Conservation (phyloP, 371 early-diverging fungal genomes). For the Syncephalastrum racemosum region DNA sequence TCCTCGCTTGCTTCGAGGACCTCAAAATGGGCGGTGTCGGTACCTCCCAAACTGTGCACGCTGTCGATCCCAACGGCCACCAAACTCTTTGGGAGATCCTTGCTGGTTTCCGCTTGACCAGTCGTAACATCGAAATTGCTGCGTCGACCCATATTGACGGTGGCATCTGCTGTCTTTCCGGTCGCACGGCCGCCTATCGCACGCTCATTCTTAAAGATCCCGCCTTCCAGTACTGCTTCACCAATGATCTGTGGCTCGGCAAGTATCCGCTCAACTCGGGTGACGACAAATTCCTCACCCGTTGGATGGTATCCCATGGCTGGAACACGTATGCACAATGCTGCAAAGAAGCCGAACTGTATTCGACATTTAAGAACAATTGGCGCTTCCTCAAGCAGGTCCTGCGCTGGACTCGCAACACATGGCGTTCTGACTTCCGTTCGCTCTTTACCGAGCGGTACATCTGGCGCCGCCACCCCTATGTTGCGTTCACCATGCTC, state of each 20-base stretch:
- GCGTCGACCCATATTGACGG: constrained; percentile 74
- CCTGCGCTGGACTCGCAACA: constrained; percentile 72
- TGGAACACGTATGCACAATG: constrained; percentile 72
- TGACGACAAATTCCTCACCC: constrained; percentile 73
- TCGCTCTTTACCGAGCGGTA: constrained; percentile 60
- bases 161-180: constrained; percentile 74
- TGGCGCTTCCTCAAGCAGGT: constrained; percentile 73
- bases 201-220: constrained; percentile 70
- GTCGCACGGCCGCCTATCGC: constrained; percentile 74
- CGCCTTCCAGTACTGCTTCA: constrained; percentile 68
- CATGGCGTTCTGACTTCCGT: constrained; percentile 70
- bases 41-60: constrained; percentile 63
- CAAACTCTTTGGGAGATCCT: constrained; percentile 74
- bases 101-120: constrained; percentile 65
- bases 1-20: constrained; percentile 72
- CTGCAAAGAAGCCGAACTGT: constrained; percentile 64
- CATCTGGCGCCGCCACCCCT: constrained; percentile 68
- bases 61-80: constrained; percentile 51
- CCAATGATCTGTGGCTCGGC: constrained; percentile 67
- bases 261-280: constrained; percentile 74
- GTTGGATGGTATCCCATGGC: constrained; percentile 68
- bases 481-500: constrained; percentile 72
- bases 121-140: constrained; percentile 71
- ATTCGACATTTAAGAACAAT: constrained; percentile 74
- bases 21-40: constrained; percentile 72